A percentile compares a stretch with the other conserved stretches of the same genome.
phyloP scores from a whole-genome alignment of 441 rosid genomes.

The Eruca vesicaria region DNA sequence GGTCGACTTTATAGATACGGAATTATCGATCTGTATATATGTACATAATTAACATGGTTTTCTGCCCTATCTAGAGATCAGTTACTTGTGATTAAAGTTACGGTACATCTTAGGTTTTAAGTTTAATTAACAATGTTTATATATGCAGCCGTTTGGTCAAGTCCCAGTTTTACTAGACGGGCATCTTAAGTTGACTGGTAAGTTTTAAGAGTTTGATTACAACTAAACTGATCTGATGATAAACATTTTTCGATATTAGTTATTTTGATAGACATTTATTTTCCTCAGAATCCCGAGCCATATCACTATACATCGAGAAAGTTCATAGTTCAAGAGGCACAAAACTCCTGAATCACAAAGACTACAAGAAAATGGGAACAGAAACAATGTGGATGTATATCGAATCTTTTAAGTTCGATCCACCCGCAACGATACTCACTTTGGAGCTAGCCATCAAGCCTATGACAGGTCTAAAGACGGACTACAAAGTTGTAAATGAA shows the following conservation, averaged over 20 bases:
- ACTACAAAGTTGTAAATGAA: slow-evolving; percentile 45
- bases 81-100: background rate
- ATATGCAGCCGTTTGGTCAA: slow-evolving; percentile 42
- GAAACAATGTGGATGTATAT: slow-evolving; percentile 51
- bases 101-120: background rate
- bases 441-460: slow-evolving; percentile 49
- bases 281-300: slow-evolving; percentile 32
- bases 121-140: background rate
- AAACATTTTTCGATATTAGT: background rate
- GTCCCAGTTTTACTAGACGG: slow-evolving; percentile 36
- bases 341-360: slow-evolving; percentile 23
- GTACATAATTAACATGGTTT: background rate
- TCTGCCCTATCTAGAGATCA: background rate
- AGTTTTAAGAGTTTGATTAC: background rate
- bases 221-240: background rate
- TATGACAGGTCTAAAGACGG: slow-evolving; percentile 38
- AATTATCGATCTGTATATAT: background rate
- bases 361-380: slow-evolving; percentile 30
- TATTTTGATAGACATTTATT: background rate
- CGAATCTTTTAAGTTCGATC: slow-evolving; percentile 57
- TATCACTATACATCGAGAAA: slow-evolving; percentile 40
- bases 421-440: slow-evolving; percentile 41
- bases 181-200: slow-evolving; percentile 34
- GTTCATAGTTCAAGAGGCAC: slow-evolving; percentile 44
- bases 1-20: background rate